Conservation (phyloP, 768 basidiomycete species). For the Roridomyces roridus region DNA sequence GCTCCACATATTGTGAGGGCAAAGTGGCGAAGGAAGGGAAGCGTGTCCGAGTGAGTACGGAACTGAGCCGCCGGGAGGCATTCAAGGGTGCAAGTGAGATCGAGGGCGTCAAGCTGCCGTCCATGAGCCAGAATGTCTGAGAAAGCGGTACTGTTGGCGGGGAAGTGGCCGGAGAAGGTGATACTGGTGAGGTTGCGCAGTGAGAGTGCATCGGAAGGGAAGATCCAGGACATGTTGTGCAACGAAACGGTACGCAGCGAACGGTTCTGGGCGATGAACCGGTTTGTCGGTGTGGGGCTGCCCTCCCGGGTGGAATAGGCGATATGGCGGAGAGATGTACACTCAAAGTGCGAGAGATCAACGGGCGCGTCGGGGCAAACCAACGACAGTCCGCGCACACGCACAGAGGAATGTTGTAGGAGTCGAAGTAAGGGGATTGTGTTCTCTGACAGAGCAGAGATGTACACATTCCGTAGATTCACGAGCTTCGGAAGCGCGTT, state of each 20-base stretch:
- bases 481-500: constrained; percentile 70
- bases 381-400: constrained; percentile 62
- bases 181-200: constrained; percentile 70
- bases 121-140: constrained; percentile 66
- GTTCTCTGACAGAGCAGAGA: constrained; percentile 61
- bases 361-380: constrained; percentile 52
- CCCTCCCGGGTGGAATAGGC: constrained; percentile 56
- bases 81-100: constrained; percentile 60
- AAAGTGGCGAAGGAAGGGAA: constrained; percentile 74
- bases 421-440: constrained; percentile 58
- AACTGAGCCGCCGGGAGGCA: constrained; percentile 58
- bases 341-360: constrained; percentile 53
- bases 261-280: constrained; percentile 60
- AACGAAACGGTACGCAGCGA: constrained; percentile 61
- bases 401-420: constrained; percentile 56
- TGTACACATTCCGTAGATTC: constrained; percentile 65
- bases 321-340: constrained; percentile 65
- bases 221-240: constrained; percentile 60
- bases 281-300: constrained; percentile 42
- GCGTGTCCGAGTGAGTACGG: constrained; percentile 43
- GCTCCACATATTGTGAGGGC: constrained; percentile 55
- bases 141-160: constrained; percentile 54
- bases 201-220: constrained; percentile 58
- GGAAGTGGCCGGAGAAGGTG: constrained; percentile 64
- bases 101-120: constrained; percentile 66